Evolutionary conservation across 2,329 filamentous ascomycete genomes (phyloP), one percentile per base, ranked within the genome.

Genomic region (Cylindrodendrum hubeiense): DNA sequence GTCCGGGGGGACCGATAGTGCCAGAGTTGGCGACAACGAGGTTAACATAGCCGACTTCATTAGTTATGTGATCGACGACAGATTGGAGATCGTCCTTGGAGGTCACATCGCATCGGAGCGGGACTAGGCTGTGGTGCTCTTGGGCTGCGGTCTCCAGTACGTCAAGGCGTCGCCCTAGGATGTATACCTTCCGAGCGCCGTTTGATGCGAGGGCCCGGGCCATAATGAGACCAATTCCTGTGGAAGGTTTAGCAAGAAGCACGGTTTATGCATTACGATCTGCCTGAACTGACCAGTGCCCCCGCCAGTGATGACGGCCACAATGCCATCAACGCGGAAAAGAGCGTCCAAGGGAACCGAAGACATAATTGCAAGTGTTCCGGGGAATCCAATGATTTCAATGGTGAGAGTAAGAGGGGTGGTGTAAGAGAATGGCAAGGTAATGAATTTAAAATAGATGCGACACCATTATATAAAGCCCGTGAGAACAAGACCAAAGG

Each of bases 1-100:
- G 73, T 7, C 79, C 78, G 54, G 87, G 86, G 19, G 89, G 86
- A 1, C 90, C 90, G 3, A 82, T 78, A 44, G 93, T 86, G 15
- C 92, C 92, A 1, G 92, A 90, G 72, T 89, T 90, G 79, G 86
- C 89, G 70, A 91, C 83, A 1, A 93, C 80, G 51, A 94, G 85
- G 74, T 92, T 89, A 67, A 94, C 83, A 74, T 87, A 85, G 43
- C 87, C 87, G 63, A 89, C 85, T 49, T 89, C 88, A 34, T 80
- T 78, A 46, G 85, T 80, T 51, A 94, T 81, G 49, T 81, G 83
- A 4, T 72, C 67, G 24, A 88, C 90, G 69, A 91, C 90, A 33
- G 85, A 76, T 19, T 87, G 85, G 2, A 88, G 80, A 84, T 85
- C 67, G 74, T 82, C 73, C 82, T 85, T 75, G 41, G 80, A 84